Evolutionary conservation across 805 yeast species (phyloP), one percentile per base, ranked within the genome.

Genomic region (Zygoascus flipseniorum): DNA sequence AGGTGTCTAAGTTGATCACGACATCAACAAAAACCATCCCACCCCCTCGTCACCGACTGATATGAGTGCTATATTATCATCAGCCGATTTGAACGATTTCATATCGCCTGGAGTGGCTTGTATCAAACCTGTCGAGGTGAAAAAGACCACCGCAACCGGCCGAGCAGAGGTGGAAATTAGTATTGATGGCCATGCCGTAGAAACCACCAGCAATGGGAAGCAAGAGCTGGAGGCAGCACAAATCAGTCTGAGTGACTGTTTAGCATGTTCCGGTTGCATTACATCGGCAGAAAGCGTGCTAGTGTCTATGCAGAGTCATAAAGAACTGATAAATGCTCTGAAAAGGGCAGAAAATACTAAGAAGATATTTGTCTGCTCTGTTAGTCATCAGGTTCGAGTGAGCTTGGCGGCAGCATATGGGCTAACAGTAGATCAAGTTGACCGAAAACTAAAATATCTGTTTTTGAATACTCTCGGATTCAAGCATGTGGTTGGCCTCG

Each of bases 231-330:
- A 83, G 28, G 82, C 89, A 51, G 98, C 97, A 0, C 92, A 86
- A 58, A 92, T 93, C 47, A 85, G 93, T 1, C 71, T 93, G 50
- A 83, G 89, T 18, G 99, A 93, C 72, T 93, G 99, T 69, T 73
- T 93, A 52, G 99, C 99, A 0, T 93, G 99, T 65, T 82, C 95
- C 8, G 99, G 99, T 0, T 93, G 99, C 68, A 89, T 93, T 52
- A 93, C 99, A 0, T 86, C 96, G 4, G 95, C 97, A n/a, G 99
- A 93, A 65, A 96, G 92, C 57, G 89, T 93, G 6, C 72, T 93
- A 47, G 85, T 93, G 43, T 88, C 96, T 1, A 84, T 88, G 59
- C 99, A 93, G 66, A 86, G 95, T 41, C 95, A 90, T 61, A 80
- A 79, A 20, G 90, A 90, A 60, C 76, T 93, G 47, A 59, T 89